phyloP scores from a whole-genome alignment of 2,329 filamentous ascomycete species.

The Cordyceps pruinosa region DNA sequence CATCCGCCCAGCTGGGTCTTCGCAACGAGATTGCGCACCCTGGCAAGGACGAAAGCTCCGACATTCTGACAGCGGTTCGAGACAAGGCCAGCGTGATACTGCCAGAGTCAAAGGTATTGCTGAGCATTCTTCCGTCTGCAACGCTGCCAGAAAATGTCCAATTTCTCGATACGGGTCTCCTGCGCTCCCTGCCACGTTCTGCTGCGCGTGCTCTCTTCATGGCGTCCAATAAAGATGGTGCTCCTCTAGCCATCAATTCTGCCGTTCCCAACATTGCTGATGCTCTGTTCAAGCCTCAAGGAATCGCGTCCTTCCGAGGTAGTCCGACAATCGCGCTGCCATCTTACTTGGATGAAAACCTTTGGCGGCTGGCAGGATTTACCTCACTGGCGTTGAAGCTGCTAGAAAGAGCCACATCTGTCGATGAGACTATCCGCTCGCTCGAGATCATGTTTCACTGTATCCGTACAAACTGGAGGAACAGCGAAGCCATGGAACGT shows the following conservation, averaged over 20 bases:
- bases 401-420: constrained; percentile 66
- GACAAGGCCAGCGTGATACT: constrained; percentile 76
- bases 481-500: constrained; percentile 96
- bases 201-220: constrained; percentile 54
- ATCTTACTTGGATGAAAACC: constrained; percentile 80
- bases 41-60: constrained; percentile 83
- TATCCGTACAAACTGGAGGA: constrained; percentile 88
- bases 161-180: constrained; percentile 68
- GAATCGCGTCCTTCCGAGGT: constrained; percentile 75
- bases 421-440: constrained; percentile 65
- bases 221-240: constrained; percentile 44
- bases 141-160: constrained; percentile 76
- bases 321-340: constrained; percentile 75
- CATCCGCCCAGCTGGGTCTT: constrained; percentile 82
- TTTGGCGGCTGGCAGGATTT: constrained; percentile 91
- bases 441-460: constrained; percentile 80
- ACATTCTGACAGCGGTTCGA: constrained; percentile 83
- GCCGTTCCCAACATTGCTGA: constrained; percentile 84
- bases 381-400: constrained; percentile 78
- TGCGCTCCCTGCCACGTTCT: constrained; percentile 67
- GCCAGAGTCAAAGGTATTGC: constrained; percentile 70
- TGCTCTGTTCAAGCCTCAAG: constrained; percentile 72
- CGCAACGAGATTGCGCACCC: constrained; percentile 87
- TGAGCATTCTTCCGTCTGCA: constrained; percentile 76
- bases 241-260: constrained; percentile 78